A percentile compares a stretch with the other conserved stretches of the same genome.
Evolutionary conservation across 106 monocot genomes (phyloP).

Genomic region (Dendrobium officinale): DNA sequence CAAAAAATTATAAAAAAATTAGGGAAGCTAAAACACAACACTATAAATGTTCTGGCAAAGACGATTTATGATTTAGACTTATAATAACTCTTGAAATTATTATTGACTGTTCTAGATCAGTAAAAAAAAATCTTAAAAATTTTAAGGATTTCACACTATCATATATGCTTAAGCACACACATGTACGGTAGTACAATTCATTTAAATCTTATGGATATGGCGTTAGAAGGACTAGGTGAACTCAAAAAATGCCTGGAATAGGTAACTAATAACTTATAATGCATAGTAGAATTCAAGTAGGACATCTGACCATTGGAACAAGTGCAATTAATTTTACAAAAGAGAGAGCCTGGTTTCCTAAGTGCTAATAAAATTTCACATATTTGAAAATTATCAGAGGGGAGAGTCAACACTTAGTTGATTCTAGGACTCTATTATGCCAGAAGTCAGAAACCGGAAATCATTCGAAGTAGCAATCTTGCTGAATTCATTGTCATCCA

Average conservation of each 20-base stretch:
- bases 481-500: background rate
- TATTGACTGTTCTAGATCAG: too few relatives aligned
- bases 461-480: background rate
- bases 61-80: too few relatives aligned
- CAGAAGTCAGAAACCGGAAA: background rate
- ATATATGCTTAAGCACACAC: background rate
- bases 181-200: background rate
- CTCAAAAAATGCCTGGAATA: background rate
- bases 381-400: background rate
- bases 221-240: background rate
- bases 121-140: too few relatives aligned
- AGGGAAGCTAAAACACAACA: too few relatives aligned
- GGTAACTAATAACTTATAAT: background rate
- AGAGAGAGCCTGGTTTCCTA: background rate
- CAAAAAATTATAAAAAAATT: too few relatives aligned
- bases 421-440: background rate
- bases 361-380: background rate
- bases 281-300: background rate
- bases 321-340: constrained; percentile 1
- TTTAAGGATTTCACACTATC: background rate
- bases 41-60: too few relatives aligned
- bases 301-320: background rate
- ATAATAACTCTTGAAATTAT: too few relatives aligned
- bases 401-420: background rate
- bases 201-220: background rate